phyloP scores from a whole-genome alignment of 192 early-diverging fungal species.

The Coemansia aciculifera region DNA sequence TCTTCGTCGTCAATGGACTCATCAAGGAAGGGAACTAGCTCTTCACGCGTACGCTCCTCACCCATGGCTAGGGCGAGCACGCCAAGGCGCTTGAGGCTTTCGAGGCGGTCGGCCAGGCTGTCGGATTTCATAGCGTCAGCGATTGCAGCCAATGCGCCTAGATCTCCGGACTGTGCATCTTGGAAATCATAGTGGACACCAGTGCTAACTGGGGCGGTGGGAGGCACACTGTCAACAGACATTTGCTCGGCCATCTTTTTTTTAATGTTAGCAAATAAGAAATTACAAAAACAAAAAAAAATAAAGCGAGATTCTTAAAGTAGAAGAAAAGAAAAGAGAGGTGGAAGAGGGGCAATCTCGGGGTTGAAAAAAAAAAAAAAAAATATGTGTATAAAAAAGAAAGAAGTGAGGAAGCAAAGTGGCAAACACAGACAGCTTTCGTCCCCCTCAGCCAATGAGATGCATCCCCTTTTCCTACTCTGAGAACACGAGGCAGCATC shows the following conservation, averaged over 20 bases:
- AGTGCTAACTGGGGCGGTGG: slow-evolving; percentile 11
- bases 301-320: neutral
- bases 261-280: neutral
- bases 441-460: neutral
- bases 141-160: slow-evolving; percentile 50
- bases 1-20: slow-evolving; percentile 99
- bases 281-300: neutral
- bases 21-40: slow-evolving; percentile 97
- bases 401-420: neutral
- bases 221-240: slow-evolving; percentile 51
- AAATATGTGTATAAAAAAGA: neutral
- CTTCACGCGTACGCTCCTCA: slow-evolving; percentile 88
- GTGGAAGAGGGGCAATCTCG: neutral
- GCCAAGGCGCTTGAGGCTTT: slow-evolving; percentile 54
- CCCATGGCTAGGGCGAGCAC: slow-evolving; percentile 84
- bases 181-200: slow-evolving; percentile 47
- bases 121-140: slow-evolving; percentile 57
- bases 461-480: slow-evolving; percentile 9
- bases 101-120: slow-evolving; percentile 53
- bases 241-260: slow-evolving; percentile 51
- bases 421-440: neutral
- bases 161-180: slow-evolving; percentile 49
- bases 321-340: neutral
- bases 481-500: slow-evolving; percentile 69
- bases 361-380: neutral